Conservation (phyloP, 768 basidiomycete genomes). For the Lactarius akahatsu region DNA sequence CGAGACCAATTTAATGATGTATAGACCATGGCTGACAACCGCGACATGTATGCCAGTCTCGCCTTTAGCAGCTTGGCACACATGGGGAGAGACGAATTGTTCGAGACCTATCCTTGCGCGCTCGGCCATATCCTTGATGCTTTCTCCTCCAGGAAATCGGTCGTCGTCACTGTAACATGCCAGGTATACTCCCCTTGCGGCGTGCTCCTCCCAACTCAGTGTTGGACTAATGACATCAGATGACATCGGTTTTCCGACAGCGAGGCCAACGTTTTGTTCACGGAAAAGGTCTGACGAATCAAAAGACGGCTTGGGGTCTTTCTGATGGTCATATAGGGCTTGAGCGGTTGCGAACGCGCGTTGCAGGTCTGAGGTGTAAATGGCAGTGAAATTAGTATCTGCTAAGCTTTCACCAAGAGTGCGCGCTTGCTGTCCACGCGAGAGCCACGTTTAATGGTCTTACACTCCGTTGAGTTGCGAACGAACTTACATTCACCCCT, state of each 20-base stretch:
- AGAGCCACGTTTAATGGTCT: background rate
- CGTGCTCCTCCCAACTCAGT: slow-evolving; percentile 45
- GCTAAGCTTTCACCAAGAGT: slow-evolving; percentile 56
- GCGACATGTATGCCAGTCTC: slow-evolving; percentile 52
- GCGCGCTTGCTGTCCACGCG: slow-evolving; percentile 33
- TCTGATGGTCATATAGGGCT: slow-evolving; percentile 51
- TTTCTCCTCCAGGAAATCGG: slow-evolving; percentile 69
- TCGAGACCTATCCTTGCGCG: slow-evolving; percentile 52
- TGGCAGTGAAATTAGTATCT: slow-evolving; percentile 47
- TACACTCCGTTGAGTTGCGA: background rate
- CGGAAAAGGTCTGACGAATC: slow-evolving; percentile 51
- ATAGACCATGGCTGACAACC: slow-evolving; percentile 73
- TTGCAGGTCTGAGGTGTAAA: slow-evolving; percentile 65
- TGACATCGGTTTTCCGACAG: slow-evolving; percentile 59
- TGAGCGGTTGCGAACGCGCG: slow-evolving; percentile 63
- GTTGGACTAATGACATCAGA: slow-evolving; percentile 28
- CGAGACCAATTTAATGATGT: slow-evolving; percentile 53
- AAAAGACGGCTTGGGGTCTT: slow-evolving; percentile 46
- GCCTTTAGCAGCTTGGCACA: slow-evolving; percentile 44
- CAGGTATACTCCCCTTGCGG: slow-evolving; percentile 54
- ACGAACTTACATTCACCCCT: slow-evolving; percentile 38
- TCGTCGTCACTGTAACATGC: slow-evolving; percentile 44
- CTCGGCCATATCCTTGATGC: slow-evolving; percentile 55
- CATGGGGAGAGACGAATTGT: slow-evolving; percentile 54
- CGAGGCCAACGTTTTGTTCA: slow-evolving; percentile 69